Base-by-base conservation (phyloP, 2,329 filamentous ascomycete species). In the Verticillium dahliae region DNA sequence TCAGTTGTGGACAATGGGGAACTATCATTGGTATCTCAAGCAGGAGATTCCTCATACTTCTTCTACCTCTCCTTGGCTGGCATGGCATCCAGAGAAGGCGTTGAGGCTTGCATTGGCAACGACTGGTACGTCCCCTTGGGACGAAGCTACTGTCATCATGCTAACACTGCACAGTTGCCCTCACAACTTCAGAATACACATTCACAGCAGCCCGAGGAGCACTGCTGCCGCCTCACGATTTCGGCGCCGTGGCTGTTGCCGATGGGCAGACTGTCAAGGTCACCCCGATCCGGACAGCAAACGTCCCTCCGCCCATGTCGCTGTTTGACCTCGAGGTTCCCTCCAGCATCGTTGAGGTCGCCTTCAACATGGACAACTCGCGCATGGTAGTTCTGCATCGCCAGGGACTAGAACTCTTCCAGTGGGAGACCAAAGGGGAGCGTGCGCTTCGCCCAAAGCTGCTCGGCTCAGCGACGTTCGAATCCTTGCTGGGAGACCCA, bases 21-120 rank as follows among this genome's bases (percentile, higher is more conserved):
- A 99, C 73, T 99, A 99, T 68, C 91, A 98, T 72, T 99, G 95
- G 85, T 98, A 98, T 73, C 81, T 99, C 15, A 99, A 99, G 77
- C 92, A 97, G 72, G 92, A 97, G 71, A 81, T 97, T 6, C 75
- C 78, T 6, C 76, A 82, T 6, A 68, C 73, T 7, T 69, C 73
- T 7, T 69, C 67, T 13, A 67, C 69, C 3, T 68, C 74, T 45
- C 59, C 69, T 56, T 68, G 71, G 45, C 66, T 85, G n/a, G 72
- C 79, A 1, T 99, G 95, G 95, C 92, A 99, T 73, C 85, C 91
- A 1, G 95, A 98, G 71, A 92, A 90, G 72, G 78, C 92, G 3
- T 78, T 97, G 38, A 84, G 86, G 14, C 80, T 95, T 57, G 81
- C 85, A 18, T 76, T 85, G 9, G 80, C 82, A 2, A 78, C 81